A percentile compares a stretch with the other conserved stretches of the same genome.
Evolutionary conservation across 495 filamentous ascomycete species (phyloP).

Genomic region (Hyaloscypha variabilis): DNA sequence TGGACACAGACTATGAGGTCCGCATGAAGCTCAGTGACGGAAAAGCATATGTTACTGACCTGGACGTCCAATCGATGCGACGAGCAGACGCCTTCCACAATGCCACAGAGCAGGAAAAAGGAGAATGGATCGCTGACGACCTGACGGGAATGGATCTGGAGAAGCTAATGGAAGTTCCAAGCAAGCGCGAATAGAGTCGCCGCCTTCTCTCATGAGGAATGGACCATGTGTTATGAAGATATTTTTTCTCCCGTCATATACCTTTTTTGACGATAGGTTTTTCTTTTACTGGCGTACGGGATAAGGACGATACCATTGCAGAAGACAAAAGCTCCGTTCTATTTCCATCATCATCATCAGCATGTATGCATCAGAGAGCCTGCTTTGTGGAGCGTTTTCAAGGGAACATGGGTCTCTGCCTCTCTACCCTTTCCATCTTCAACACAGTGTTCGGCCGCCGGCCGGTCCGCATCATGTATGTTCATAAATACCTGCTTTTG

Average conservation of each 20-base stretch:
- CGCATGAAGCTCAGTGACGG: slow-evolving; percentile 76
- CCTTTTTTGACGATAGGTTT: slow-evolving; percentile 4
- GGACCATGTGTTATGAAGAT: slow-evolving; percentile 24
- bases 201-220: slow-evolving; percentile 17
- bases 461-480: slow-evolving; percentile 26
- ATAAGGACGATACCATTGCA: slow-evolving; percentile 31
- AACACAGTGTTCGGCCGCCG: slow-evolving; percentile 23
- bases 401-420: not conserved
- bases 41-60: slow-evolving; percentile 81
- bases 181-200: slow-evolving; percentile 26
- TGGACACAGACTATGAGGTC: slow-evolving; percentile 92
- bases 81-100: slow-evolving; percentile 78
- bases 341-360: slow-evolving; percentile 21
- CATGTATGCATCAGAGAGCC: slow-evolving; percentile 20
- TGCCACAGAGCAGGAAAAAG: slow-evolving; percentile 82
- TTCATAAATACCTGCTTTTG: slow-evolving; percentile 4
- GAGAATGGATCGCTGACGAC: slow-evolving; percentile 59
- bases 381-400: slow-evolving; percentile 8
- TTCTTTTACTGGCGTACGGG: slow-evolving; percentile 13
- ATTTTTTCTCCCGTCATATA: slow-evolving; percentile 18
- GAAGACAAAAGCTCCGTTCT: slow-evolving; percentile 28
- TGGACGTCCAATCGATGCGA: slow-evolving; percentile 89
- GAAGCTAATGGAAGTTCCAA: slow-evolving; percentile 33
- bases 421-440: slow-evolving; percentile 14
- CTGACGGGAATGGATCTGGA: slow-evolving; percentile 31